phyloP scores from a whole-genome alignment of 1,284 basidiomycete species.

The Hemileia vastatrix region DNA sequence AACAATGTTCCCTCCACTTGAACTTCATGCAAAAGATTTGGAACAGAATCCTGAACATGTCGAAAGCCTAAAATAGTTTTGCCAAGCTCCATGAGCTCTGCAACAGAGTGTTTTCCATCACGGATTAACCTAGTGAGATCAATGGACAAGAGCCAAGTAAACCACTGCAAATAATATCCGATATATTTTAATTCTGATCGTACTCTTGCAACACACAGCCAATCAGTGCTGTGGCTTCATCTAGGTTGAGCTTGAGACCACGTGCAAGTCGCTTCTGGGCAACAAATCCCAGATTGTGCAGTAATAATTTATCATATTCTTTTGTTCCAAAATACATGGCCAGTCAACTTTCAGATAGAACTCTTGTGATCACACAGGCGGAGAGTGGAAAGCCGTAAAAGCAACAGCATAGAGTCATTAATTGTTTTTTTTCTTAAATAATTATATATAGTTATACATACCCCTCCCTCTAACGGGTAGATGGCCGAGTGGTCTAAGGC shows the following conservation, averaged over 20 bases:
- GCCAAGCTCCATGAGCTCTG: slow-evolving; percentile 82
- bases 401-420: too few species aligned
- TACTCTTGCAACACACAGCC: slow-evolving; percentile 80
- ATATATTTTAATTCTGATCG: too few species aligned
- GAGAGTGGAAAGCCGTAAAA: too few species aligned
- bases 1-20: slow-evolving; percentile 84
- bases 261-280: slow-evolving; percentile 90
- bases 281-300: slow-evolving; percentile 62
- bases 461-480: too few species aligned
- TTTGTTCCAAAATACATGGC: slow-evolving; percentile 23
- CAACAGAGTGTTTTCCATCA: slow-evolving; percentile 81
- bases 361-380: too few species aligned
- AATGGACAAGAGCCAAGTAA: not conserved
- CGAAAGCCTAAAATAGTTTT: slow-evolving; percentile 76
- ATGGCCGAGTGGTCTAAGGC: too few species aligned
- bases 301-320: slow-evolving; percentile 34
- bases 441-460: too few species aligned
- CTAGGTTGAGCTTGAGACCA: slow-evolving; percentile 71
- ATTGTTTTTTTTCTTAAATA: too few species aligned
- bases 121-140: slow-evolving; percentile 55
- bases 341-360: too few species aligned
- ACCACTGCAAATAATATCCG: too few species aligned
- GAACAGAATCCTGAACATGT: slow-evolving; percentile 67
- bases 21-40: slow-evolving; percentile 55
- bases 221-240: slow-evolving; percentile 83